These are phyloP conservation scores for Margaritispora aquatica DNA, from an alignment of 495 filamentous ascomycete species.

Conservation along the genomic window DNA sequence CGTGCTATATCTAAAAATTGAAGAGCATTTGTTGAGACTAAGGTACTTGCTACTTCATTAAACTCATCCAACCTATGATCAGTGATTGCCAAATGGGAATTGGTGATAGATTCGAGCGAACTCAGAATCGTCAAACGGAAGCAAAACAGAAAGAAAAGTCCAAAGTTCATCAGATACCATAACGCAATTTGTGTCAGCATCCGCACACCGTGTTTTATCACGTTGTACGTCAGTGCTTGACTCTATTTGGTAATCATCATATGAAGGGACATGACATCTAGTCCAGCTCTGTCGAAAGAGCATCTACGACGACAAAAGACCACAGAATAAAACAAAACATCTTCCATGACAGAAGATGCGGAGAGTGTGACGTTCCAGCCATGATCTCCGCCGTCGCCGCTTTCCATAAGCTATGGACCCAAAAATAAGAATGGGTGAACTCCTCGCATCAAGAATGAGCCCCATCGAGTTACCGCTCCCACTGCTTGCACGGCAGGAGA, in stretches of 20 bases:
- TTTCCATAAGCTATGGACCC: conserved; percentile 65
- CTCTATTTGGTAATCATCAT: conserved; percentile 98
- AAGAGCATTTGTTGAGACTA: background rate
- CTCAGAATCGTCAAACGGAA: no score
- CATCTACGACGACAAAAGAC: conserved; percentile 32
- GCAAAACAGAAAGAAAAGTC: background rate
- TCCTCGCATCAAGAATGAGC: conserved; percentile 99
- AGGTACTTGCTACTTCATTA: background rate
- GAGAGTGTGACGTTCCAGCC: conserved; percentile 20
- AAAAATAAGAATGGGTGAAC: conserved; percentile 43
- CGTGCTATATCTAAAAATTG: no score
- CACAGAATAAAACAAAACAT: conserved; percentile 19
- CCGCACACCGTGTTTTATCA: conserved; percentile 40
- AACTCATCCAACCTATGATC: background rate
- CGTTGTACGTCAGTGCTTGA: conserved; percentile 93
- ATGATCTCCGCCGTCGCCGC: conserved; percentile 32
- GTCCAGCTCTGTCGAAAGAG: conserved; percentile 66
- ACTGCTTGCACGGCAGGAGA: conserved; percentile 37
- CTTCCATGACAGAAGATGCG: conserved; percentile 25
- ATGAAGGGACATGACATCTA: conserved; percentile 53
- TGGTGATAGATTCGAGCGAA: no score
- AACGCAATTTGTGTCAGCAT: conserved; percentile 59
- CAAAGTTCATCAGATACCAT: conserved; percentile 69
- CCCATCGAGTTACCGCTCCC: conserved; percentile 95
- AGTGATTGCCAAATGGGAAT: no score